Evolutionary conservation across 345 rosid genomes (phyloP), one percentile per base, ranked within the genome.

Genomic region (Toxicodendron radicans): DNA sequence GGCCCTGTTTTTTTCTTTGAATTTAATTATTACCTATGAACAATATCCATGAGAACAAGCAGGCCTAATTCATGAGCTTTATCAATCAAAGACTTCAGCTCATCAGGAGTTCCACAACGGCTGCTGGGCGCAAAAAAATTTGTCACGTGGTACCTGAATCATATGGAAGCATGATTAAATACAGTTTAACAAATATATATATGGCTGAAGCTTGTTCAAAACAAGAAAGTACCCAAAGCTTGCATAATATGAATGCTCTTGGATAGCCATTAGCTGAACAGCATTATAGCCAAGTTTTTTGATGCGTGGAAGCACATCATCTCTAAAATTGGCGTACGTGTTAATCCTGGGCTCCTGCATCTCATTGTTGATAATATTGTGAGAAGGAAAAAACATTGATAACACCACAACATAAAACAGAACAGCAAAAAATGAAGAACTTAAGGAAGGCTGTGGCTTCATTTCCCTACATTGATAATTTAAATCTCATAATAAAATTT

Each of bases 191-290:
- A 73, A 13, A 27, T 20, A 24, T 58, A 18, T 33, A 32, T 5
- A 64, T 23, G 35, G n/a, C 2, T 73, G 13, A 20, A 66, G 58
- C 35, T 38, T 54, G 17, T 35, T 54, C 33, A 20, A 51, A 69
- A 11, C 41, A 80, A 61, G 63, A 78, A 62, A 56, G 67, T 92
- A 95, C 99, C 99, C 99, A 79, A 95, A 95, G 87, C 99, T 95
- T 71, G 91, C 97, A 78, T 95, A 95, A 79, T 95, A 92, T 24
- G 99, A 90, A 76, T 95, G 99, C 83, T 95, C 99, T 81, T 95
- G 97, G 79, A 95, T 90, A 67, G 99, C 99, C 99, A 95, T 95
- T 78, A 95, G 85, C 87, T 95, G 99, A 72, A 95, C 97, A 53
- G 95, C 95, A 86, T 95, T 95, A 73, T 95, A 95, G 60, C 97